Percentiles rank a stretch among this genome's conserved stretches.
Conservation (phyloP, 805 yeast species). For the Ogataea henricii region DNA sequence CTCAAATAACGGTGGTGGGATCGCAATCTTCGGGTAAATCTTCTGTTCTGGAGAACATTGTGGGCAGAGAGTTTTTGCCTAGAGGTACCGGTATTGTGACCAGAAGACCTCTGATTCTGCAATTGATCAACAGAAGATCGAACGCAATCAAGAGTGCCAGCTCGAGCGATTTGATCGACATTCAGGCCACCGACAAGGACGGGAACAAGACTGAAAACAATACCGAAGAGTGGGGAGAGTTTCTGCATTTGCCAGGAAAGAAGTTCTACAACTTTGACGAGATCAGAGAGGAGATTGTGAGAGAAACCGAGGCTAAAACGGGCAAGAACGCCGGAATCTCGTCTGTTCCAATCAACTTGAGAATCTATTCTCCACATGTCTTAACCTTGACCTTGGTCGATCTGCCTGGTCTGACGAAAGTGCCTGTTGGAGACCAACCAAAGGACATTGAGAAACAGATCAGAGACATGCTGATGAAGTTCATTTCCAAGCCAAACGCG, state of each 20-base stretch:
- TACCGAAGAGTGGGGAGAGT: constrained; percentile 95
- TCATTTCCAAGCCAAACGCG: constrained; percentile 93
- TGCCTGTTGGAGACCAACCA: constrained; percentile 99
- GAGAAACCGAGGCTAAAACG: constrained; percentile 85
- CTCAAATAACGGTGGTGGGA: constrained; percentile 94
- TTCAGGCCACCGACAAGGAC: constrained; percentile 44
- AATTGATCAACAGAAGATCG: constrained; percentile 71
- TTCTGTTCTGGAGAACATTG: constrained; percentile 86
- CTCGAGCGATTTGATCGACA: constrained; percentile 42
- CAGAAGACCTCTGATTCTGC: constrained; percentile 39
- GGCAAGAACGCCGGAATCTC: constrained; percentile 88
- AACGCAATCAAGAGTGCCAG: constrained; percentile 19
- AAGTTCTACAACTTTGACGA: constrained; percentile 85
- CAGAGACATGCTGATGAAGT: constrained; percentile 88
- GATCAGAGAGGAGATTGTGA: constrained; percentile 85
- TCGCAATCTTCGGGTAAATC: constrained; percentile 90
- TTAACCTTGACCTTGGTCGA: constrained; percentile 92
- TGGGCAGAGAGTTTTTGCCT: constrained; percentile 88
- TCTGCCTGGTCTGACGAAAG: constrained; percentile 96
- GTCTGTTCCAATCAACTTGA: constrained; percentile 86
- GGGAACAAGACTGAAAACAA: constrained; percentile 67
- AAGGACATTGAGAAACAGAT: constrained; percentile 94
- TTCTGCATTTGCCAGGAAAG: constrained; percentile 87
- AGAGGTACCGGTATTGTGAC: constrained; percentile 94
- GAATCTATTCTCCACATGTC: constrained; percentile 92